Evolutionary conservation across 768 basidiomycete species (phyloP), one percentile per base, ranked within the genome.

Genomic region (Pleurotus pulmonarius): DNA sequence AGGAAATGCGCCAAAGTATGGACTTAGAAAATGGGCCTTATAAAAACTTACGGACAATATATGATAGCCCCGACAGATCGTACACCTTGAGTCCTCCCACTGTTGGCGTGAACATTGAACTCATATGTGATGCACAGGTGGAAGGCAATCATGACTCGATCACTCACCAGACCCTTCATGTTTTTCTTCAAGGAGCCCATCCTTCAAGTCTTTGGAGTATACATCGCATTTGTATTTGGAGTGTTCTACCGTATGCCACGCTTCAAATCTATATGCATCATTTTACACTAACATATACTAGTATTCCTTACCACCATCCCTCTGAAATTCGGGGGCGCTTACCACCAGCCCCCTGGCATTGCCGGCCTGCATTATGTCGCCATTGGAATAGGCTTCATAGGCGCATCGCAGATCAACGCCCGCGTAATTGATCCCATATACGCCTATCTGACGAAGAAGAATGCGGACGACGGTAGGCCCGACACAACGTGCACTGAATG

Each of bases 151-250:
- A 70, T 92, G 57, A 47, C 59, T 0, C 79, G 72, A 56, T 77
- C 87, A 0, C 68, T 92, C 24, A 68, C 75, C 9, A 79, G 90
- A n/a, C 92, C 92, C 0, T 88, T 93, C 70, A 63, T 69, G 5
- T 66, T 92, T 8, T 86, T 90, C 56, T 63, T 55, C 0, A 63
- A 63, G 4, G 89, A 92, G 64, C 81, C 83, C 1, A 88, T 91
- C 61, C 73, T 88, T 16, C 87, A 88, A 61, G 65, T 88, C 2
- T 69, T 90, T 9, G 83, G 85, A 0, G 3, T 83, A 0, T 91
- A 89, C 58, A 82, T 88, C 78, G 83, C 86, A 0, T 83, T 88
- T 59, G 64, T 87, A 12, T 92, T 86, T 56, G 90, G 86, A 3
- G 63, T 75, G 0, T 69, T 85, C 38, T 87, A 85, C 56, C 58